Evolutionary conservation across 352 stramenopile genomes (phyloP).

Genomic region (Globisporangium okanoganense): DNA sequence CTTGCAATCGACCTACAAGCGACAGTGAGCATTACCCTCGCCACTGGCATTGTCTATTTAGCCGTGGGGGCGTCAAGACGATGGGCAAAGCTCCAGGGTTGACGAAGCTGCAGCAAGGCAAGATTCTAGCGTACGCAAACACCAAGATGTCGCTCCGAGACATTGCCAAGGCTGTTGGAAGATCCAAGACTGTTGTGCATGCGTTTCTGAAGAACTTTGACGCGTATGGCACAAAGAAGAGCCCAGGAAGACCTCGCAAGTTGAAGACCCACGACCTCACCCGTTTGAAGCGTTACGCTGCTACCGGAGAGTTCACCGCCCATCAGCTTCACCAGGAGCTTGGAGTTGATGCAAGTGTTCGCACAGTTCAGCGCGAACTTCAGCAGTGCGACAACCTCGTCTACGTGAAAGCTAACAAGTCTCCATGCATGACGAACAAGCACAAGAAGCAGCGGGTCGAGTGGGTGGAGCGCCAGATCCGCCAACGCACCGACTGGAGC

Average conservation of each 20-base stretch:
- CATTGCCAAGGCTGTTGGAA: slow-evolving; percentile 1
- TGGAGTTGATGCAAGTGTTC: background rate
- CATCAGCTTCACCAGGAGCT: background rate
- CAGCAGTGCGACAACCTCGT: background rate
- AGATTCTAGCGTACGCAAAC: slow-evolving; percentile 9
- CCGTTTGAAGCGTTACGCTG: background rate
- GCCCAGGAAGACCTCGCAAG: background rate
- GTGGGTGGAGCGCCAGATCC: too few relatives aligned
- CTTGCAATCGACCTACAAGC: too few relatives aligned
- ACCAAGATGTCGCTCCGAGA: slow-evolving; percentile 5
- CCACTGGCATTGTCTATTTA: background rate
- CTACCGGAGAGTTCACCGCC: background rate
- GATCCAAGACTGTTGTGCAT: slow-evolving; percentile 3
- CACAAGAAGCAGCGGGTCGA: too few relatives aligned
- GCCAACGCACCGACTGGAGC: too few relatives aligned
- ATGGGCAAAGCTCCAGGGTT: slow-evolving; percentile 7
- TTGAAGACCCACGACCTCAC: background rate
- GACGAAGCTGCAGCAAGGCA: slow-evolving; percentile 7
- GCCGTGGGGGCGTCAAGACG: slow-evolving; percentile 3
- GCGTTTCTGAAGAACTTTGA: slow-evolving; percentile 2
- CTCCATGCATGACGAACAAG: too few relatives aligned
- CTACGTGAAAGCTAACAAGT: too few relatives aligned
- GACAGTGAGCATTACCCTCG: too few relatives aligned
- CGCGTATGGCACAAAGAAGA: background rate
- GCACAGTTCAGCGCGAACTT: background rate